Evolutionary conservation across 768 basidiomycete species (phyloP).

Genomic region (Nidula microcarpa): DNA sequence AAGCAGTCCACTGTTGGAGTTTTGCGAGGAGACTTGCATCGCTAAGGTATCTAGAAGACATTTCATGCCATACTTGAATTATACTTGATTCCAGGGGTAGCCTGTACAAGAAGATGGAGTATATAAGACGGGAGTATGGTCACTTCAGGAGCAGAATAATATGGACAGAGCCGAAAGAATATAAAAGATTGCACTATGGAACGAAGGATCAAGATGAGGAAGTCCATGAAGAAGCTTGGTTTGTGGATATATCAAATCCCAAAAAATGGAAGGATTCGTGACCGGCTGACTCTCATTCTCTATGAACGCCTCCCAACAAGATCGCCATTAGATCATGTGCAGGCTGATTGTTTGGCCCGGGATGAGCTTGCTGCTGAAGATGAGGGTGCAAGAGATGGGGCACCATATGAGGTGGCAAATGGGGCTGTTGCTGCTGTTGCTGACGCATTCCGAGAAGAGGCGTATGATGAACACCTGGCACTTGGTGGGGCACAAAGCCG

Average conservation of each 20-base stretch:
- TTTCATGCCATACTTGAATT: constrained; percentile 1
- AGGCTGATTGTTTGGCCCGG: constrained; percentile 48
- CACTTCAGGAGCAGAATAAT: constrained; percentile 1
- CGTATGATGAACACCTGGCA: constrained; percentile 30
- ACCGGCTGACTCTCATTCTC: constrained; percentile 47
- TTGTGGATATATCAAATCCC: no score
- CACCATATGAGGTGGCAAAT: constrained; percentile 54
- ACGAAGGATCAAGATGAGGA: background rate
- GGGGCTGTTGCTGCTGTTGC: constrained; percentile 48
- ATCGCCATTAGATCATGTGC: constrained; percentile 80
- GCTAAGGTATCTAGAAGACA: background rate
- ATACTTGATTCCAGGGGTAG: constrained; percentile 8
- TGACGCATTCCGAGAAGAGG: constrained; percentile 48
- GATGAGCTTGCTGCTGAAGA: constrained; percentile 57
- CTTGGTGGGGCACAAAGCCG: constrained; percentile 48
- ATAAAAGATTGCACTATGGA: constrained; percentile 4
- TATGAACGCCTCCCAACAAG: constrained; percentile 69
- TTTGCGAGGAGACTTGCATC: no score
- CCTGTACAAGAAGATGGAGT: constrained; percentile 3
- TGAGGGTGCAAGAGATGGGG: constrained; percentile 50
- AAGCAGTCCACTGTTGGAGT: no score
- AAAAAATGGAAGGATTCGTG: background rate
- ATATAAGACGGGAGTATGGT: constrained; percentile 1
- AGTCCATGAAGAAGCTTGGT: background rate
- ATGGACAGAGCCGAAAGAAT: constrained; percentile 4